Percentiles rank a stretch among this genome's conserved stretches.
phyloP scores from a whole-genome alignment of 768 basidiomycete genomes.

The Antrodiella citrinella region DNA sequence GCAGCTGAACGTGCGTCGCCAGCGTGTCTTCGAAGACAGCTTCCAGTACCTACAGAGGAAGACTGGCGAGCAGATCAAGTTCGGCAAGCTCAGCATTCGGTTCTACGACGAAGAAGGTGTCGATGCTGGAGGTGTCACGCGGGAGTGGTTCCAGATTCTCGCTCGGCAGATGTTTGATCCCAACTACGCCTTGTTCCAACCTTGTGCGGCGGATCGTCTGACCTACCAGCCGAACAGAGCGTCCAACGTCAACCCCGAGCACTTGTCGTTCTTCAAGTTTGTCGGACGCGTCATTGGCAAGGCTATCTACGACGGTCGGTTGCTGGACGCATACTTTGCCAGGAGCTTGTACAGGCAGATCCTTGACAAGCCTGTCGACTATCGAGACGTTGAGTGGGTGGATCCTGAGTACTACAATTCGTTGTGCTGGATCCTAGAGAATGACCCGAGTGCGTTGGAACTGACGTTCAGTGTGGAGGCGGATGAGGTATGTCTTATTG shows the following conservation, averaged over 20 bases:
- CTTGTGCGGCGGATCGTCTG: conserved; percentile 88
- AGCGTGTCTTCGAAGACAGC: conserved; percentile 95
- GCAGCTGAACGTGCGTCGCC: conserved; percentile 82
- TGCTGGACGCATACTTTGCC: conserved; percentile 97
- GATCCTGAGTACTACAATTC: conserved; percentile 99
- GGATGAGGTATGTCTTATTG: conserved; percentile 66
- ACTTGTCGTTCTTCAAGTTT: conserved; percentile 96
- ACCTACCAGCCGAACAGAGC: conserved; percentile 97
- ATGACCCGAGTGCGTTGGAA: conserved; percentile 81
- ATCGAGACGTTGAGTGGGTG: conserved; percentile 94
- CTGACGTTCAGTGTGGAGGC: conserved; percentile 94
- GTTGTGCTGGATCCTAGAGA: conserved; percentile 95
- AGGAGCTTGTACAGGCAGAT: conserved; percentile 94
- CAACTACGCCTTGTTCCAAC: conserved; percentile 96
- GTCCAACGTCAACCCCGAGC: conserved; percentile 91
- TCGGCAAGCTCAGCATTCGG: conserved; percentile 92
- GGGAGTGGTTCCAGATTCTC: conserved; percentile 98
- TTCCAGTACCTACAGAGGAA: conserved; percentile 87
- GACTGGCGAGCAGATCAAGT: conserved; percentile 93
- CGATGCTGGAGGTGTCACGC: conserved; percentile 95
- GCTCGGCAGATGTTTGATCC: conserved; percentile 99
- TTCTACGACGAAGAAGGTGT: conserved; percentile 98
- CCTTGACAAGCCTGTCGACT: conserved; percentile 89
- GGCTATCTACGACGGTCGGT: conserved; percentile 91
- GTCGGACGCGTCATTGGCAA: conserved; percentile 97